These are phyloP conservation scores for Ophiocordyceps robertsii DNA, from an alignment of 2,329 filamentous ascomycete genomes.

Conservation along the genomic window DNA sequence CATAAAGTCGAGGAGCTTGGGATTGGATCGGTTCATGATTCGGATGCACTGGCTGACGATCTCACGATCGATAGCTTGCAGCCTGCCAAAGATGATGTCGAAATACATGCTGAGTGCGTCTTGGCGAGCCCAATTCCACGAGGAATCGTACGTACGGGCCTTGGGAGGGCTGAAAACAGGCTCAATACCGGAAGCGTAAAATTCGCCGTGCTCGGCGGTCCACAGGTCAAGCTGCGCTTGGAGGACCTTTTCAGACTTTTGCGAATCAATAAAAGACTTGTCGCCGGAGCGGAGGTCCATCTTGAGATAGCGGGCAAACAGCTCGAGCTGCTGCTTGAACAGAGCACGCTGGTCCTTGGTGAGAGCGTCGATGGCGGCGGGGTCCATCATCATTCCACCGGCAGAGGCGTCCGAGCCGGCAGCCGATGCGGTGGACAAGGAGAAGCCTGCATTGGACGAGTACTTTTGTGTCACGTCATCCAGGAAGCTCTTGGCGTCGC, in stretches of 20 bases:
- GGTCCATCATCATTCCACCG: slow-evolving; percentile 99
- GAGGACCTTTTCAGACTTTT: slow-evolving; percentile 75
- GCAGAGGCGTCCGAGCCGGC: slow-evolving; percentile 56
- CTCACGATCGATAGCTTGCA: slow-evolving; percentile 87
- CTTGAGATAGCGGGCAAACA: slow-evolving; percentile 91
- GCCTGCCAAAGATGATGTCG: slow-evolving; percentile 93
- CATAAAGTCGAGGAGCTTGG: slow-evolving; percentile 94
- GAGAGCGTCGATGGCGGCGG: slow-evolving; percentile 86
- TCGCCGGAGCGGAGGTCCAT: slow-evolving; percentile 94
- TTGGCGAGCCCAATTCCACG: slow-evolving; percentile 98
- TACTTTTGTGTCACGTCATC: slow-evolving; percentile 87
- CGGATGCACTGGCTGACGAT: slow-evolving; percentile 98
- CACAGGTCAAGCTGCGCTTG: slow-evolving; percentile 91
- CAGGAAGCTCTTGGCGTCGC: slow-evolving; percentile 83
- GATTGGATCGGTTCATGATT: slow-evolving; percentile 98
- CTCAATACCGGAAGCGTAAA: slow-evolving; percentile 89
- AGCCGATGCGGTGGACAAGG: slow-evolving; percentile 60
- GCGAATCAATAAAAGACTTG: slow-evolving; percentile 75
- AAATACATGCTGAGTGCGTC: slow-evolving; percentile 98
- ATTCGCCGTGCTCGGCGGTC: slow-evolving; percentile 90
- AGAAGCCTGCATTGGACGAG: slow-evolving; percentile 70
- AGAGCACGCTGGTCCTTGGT: slow-evolving; percentile 93
- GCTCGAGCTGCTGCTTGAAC: slow-evolving; percentile 96
- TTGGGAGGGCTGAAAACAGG: slow-evolving; percentile 89
- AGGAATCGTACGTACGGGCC: slow-evolving; percentile 91